phyloP scores from a whole-genome alignment of 306 rosid genomes.

The Vigna nakashimae region DNA sequence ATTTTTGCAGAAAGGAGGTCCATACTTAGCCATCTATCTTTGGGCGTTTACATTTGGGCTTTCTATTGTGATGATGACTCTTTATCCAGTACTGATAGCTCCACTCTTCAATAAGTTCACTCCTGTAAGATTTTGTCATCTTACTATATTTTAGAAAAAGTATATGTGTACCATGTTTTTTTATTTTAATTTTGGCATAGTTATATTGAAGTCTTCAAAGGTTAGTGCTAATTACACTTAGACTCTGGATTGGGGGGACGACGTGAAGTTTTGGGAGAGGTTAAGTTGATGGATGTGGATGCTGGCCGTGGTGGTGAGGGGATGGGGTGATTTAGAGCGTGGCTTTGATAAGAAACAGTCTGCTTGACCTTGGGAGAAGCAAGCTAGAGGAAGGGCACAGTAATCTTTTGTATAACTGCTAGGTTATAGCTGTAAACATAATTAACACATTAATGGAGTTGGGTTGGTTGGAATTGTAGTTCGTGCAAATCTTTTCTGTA shows the following conservation, averaged over 20 bases:
- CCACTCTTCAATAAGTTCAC: slow-evolving; percentile 97
- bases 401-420: slow-evolving; percentile 13
- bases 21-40: slow-evolving; percentile 94
- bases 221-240: slow-evolving; percentile 21
- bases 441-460: slow-evolving; percentile 16
- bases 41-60: slow-evolving; percentile 94
- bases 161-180: slow-evolving; percentile 6
- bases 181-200: slow-evolving; percentile 16
- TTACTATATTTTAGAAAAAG: slow-evolving; percentile 8
- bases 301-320: neutral
- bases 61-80: slow-evolving; percentile 95
- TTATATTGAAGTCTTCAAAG: slow-evolving; percentile 19
- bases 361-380: slow-evolving; percentile 24
- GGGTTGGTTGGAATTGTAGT: neutral
- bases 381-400: slow-evolving; percentile 7
- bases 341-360: neutral
- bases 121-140: slow-evolving; percentile 67
- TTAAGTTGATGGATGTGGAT: neutral
- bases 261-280: neutral
- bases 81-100: slow-evolving; percentile 91
- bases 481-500: neutral
- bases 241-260: slow-evolving; percentile 19
- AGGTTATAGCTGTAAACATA: neutral
- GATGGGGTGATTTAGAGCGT: slow-evolving; percentile 23
- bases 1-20: slow-evolving; percentile 94